These are phyloP conservation scores for Trametopsis cervina DNA, from an alignment of 768 basidiomycete species.

Conservation along the genomic window DNA sequence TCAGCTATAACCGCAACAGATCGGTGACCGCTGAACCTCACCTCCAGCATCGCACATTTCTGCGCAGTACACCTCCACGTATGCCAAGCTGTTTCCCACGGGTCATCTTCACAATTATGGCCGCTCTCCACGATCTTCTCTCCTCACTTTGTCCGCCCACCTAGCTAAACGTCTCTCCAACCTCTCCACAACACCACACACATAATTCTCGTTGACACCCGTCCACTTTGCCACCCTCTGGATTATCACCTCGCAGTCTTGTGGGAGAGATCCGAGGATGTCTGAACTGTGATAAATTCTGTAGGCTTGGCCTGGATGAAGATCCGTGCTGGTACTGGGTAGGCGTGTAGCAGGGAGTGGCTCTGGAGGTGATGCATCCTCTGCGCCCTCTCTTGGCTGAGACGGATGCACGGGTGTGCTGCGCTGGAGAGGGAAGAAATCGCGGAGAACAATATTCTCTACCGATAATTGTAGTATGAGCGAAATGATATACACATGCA, in stretches of 20 bases:
- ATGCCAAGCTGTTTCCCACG: too few relatives aligned
- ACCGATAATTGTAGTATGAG: not conserved
- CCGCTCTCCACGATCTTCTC: too few relatives aligned
- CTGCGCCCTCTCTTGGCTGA: not conserved
- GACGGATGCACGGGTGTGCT: not conserved
- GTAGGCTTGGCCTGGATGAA: constrained; percentile 54
- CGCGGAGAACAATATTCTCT: constrained; percentile 16
- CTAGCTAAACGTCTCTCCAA: constrained; percentile 58
- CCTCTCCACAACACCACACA: constrained; percentile 51
- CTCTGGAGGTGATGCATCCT: not conserved
- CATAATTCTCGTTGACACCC: constrained; percentile 45
- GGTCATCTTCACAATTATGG: too few relatives aligned
- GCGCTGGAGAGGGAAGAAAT: constrained; percentile 13
- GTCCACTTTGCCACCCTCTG: constrained; percentile 44
- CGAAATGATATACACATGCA: not conserved
- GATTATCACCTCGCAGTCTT: constrained; percentile 45
- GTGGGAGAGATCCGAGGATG: constrained; percentile 48
- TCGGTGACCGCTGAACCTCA: too few relatives aligned
- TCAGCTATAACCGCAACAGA: too few relatives aligned
- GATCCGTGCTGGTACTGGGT: constrained; percentile 2
- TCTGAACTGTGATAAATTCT: constrained; percentile 65
- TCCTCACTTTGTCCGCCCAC: constrained; percentile 33
- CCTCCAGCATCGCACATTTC: too few relatives aligned
- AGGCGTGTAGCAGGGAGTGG: constrained; percentile 1
- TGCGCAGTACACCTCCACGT: too few relatives aligned